These are phyloP conservation scores for Yamadazyma buinensis DNA, from an alignment of 1,139 yeast genomes.

Conservation along the genomic window DNA sequence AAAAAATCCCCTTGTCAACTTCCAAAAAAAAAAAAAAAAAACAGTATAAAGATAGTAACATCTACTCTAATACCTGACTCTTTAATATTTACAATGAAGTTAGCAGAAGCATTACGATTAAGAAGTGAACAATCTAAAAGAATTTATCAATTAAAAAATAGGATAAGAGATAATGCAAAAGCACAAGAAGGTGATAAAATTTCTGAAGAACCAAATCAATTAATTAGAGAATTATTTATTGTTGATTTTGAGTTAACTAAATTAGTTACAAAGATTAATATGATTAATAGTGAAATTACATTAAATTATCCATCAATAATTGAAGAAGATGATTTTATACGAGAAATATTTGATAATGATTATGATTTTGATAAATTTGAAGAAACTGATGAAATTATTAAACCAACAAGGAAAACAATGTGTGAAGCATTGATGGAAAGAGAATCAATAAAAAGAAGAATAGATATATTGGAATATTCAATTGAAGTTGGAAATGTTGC, in stretches of 20 bases:
- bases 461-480: constrained; percentile 5
- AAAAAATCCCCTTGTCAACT: no score
- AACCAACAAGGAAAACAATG: constrained; percentile 9
- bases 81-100: no score
- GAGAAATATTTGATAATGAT: not conserved
- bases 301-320: constrained; percentile 9
- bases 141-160: constrained; percentile 6
- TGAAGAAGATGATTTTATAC: constrained; percentile 4
- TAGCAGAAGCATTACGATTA: constrained; percentile 13
- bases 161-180: constrained; percentile 12
- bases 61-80: no score
- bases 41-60: no score
- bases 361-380: constrained; percentile 3
- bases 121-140: constrained; percentile 10
- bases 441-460: constrained; percentile 10
- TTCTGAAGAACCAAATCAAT: constrained; percentile 10
- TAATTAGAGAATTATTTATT: constrained; percentile 7
- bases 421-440: constrained; percentile 15
- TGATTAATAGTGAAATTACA: constrained; percentile 10
- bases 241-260: constrained; percentile 9
- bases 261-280: constrained; percentile 11
- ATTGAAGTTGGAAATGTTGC: constrained; percentile 7
- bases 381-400: not conserved
- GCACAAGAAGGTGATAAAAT: constrained; percentile 16
- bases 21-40: no score